Evolutionary conservation across 306 rosid genomes (phyloP).

Genomic region (Corylus heterophylla): DNA sequence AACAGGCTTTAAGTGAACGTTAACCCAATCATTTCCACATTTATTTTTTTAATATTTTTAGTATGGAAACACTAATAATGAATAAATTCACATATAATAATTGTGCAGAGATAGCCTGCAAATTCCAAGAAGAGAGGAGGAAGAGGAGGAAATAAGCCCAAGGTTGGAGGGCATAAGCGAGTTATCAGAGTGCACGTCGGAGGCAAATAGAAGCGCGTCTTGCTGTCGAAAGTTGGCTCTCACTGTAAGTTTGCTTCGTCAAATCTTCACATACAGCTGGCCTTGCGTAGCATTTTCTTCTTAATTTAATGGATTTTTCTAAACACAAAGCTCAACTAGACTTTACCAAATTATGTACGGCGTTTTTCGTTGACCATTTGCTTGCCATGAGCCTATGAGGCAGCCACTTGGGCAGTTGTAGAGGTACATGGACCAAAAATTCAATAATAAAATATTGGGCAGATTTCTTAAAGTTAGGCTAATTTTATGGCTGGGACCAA

Average conservation of each 20-base stretch:
- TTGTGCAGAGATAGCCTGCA: slow-evolving; percentile 68
- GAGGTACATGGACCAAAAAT: slow-evolving; percentile 3
- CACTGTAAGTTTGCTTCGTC: slow-evolving; percentile 51
- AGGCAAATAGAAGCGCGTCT: slow-evolving; percentile 58
- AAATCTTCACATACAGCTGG: not conserved
- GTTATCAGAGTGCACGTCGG: slow-evolving; percentile 50
- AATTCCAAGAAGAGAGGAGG: slow-evolving; percentile 53
- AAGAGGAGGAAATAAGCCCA: slow-evolving; percentile 25
- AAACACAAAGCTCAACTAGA: not conserved
- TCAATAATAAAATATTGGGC: not conserved
- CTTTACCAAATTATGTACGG: not conserved
- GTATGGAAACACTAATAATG: too few species aligned
- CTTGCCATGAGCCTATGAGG: not conserved
- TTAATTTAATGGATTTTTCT: too few species aligned
- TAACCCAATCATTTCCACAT: slow-evolving; percentile 4
- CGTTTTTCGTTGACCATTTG: slow-evolving; percentile 20
- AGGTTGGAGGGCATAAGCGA: slow-evolving; percentile 31
- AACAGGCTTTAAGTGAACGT: too few species aligned
- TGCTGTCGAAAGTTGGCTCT: slow-evolving; percentile 79
- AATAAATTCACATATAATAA: too few species aligned
- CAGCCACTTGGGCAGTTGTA: not conserved
- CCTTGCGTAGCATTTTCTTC: too few species aligned
- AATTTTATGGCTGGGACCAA: too few species aligned
- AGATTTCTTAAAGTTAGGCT: too few species aligned
- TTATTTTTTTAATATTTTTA: not conserved